Base-by-base conservation (phyloP, 2,329 filamentous ascomycete species). In the Nigrograna mackinnonii region DNA sequence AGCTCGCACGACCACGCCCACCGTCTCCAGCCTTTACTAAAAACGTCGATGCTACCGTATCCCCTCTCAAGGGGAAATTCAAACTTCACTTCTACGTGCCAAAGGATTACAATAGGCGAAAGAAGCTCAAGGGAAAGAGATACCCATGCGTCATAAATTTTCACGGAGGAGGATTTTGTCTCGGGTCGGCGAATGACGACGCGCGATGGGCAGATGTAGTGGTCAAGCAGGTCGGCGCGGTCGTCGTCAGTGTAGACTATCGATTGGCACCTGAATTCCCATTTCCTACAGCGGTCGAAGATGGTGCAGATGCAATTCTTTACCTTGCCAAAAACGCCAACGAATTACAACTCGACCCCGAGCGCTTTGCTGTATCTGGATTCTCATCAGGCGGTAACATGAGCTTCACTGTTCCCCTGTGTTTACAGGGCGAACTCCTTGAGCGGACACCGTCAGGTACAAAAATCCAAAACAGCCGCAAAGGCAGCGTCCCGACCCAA, bases 351-450 rank as follows among this genome's bases (percentile, higher is more conserved):
- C 69, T 86, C 28, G 80, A 85, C 55, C 63, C 75, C 2, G 73
- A 76, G 21, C 79, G 79, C 39, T 76, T 85, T 36, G 78, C 76
- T 1, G 66, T 85, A 4, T 80, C 76, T 19, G 82, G 82, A 17
- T 86, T 86, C 66, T 83, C 79, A 1, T 81, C 80, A 1, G 82
- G 82, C 3, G 82, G 76, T 16, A 85, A 85, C 59, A 76, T 85
- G 65, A 75, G 76, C 30, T 79, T 85, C 48, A 80, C 81, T 0
- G 81, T 85, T 1, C 80, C 82, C 0, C 62, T 85, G 21, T 77
- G 80, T 13, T 64, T 85, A 2, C 76, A 77, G 39, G 75, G 77
- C 44, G 72, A 77, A 46, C 55, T 73, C 11, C 57, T 66, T 22
- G 64, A 66, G 16, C 51, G 58, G 14, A 59, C 58, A 6, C 45